Base-by-base conservation (phyloP, 495 filamentous ascomycete genomes). In the Penicillium salamii region DNA sequence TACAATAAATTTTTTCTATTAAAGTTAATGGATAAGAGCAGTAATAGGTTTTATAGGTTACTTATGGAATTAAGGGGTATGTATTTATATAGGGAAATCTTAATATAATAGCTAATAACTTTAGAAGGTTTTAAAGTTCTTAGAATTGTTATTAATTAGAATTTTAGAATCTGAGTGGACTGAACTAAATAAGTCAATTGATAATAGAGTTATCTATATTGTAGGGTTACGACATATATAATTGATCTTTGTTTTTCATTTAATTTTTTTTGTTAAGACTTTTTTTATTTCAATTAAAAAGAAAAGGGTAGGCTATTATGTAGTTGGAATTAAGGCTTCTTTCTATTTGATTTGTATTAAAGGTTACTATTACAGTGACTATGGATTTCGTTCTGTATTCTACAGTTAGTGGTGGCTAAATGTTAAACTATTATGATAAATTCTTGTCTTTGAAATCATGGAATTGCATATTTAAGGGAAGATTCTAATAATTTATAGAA, bases 21-120 rank as follows among this genome's bases (percentile, higher is more conserved):
- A 26, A 26, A 26, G 23, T 26, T 26, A 26, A 26, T 26, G 8
- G 23, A 8, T 26, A 8, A 8, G 23, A 26, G 23, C 8, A 26
- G 23, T 26, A 26, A 8, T 26, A 26, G 23, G 23, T 26, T 26
- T 26, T 26, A 26, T 26, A 26, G 8, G 23, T 26, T 26, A 4
- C 8, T 26, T 26, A 26, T 26, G 8, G 23, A 26, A 26, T 8
- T 26, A 26, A 8, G 23, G 8, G 23, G 23, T 26, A 26, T 4
- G 23, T 32, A 13, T 32, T 13, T 11, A 3, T 11, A 11, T 3
- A 32, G 12, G 5, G 11, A 32, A 12, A 32, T 11, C 12, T 8
- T 32, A 13, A 32, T 13, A 88, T 57, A 32, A 13, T 32, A 32
- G 29, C 29, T 32, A 32, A 11, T 32, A 11, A 32, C 12, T 13